Conservation (phyloP, 257 asterid genomes). For the Solanum gandarillasii region DNA sequence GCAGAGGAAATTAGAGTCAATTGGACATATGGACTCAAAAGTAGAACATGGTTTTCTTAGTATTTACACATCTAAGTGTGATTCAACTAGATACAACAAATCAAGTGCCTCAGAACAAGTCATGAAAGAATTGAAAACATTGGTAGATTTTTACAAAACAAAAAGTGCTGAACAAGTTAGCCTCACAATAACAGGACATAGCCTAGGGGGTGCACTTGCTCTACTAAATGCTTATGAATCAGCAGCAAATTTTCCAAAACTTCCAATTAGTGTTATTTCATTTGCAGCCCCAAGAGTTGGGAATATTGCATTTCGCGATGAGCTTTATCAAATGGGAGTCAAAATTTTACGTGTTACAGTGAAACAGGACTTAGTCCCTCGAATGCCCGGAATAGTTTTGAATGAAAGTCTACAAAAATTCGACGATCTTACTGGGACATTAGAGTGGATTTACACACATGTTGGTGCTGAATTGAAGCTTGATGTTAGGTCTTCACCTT, state of each 20-base stretch:
- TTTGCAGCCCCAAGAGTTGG: conserved; percentile 80
- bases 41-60: conserved; percentile 76
- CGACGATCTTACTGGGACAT: conserved; percentile 58
- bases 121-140: conserved; percentile 32
- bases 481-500: conserved; percentile 47
- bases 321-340: conserved; percentile 47
- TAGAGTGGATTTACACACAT: conserved; percentile 81
- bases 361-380: conserved; percentile 62
- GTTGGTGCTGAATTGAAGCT: conserved; percentile 64
- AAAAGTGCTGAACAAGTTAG: conserved; percentile 40
- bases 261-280: conserved; percentile 43
- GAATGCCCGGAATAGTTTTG: conserved; percentile 59
- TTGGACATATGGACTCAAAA: conserved; percentile 49
- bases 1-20: conserved; percentile 45
- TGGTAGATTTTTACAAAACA: conserved; percentile 25
- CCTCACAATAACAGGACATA: conserved; percentile 68
- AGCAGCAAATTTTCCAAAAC: conserved; percentile 40
- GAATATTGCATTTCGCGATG: conserved; percentile 69
- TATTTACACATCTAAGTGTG: conserved; percentile 57
- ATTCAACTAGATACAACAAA: conserved; percentile 49
- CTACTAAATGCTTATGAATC: conserved; percentile 71
- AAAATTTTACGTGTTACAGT: conserved; percentile 45
- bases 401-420: conserved; percentile 64
- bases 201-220: conserved; percentile 70
- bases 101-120: conserved; percentile 71